Percentiles rank a stretch among this genome's conserved stretches.
Conservation (phyloP, 1,284 basidiomycete species). For the Apiotrichum montevideense region DNA sequence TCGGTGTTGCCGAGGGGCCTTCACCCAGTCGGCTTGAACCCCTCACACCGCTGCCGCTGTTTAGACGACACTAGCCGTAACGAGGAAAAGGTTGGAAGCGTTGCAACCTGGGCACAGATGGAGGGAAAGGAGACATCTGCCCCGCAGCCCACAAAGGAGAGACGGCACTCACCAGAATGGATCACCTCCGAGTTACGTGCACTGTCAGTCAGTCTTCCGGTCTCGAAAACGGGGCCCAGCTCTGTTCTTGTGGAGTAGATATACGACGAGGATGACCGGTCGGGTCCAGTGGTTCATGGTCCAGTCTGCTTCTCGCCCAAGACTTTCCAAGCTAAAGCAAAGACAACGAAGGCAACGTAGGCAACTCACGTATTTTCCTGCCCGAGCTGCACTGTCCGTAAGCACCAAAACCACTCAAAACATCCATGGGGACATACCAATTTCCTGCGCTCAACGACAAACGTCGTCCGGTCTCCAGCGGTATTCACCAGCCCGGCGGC, state of each 20-base stretch:
- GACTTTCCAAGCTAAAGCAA: too few species aligned
- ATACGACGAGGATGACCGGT: not conserved
- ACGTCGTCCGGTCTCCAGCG: constrained; percentile 67
- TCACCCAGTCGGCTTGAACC: too few species aligned
- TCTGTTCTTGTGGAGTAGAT: too few species aligned
- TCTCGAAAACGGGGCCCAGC: not conserved
- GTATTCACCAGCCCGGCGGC: constrained; percentile 65
- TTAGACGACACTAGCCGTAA: too few species aligned
- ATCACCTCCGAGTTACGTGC: constrained; percentile 95
- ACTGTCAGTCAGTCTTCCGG: constrained; percentile 47
- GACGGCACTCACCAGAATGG: constrained; percentile 61
- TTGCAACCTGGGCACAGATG: not conserved
- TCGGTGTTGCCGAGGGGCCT: not conserved
- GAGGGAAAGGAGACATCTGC: too few species aligned
- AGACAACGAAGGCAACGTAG: not conserved
- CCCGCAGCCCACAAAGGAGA: not conserved
- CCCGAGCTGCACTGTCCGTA: constrained; percentile 48
- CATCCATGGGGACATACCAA: constrained; percentile 40
- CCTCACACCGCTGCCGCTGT: too few species aligned
- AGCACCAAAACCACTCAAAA: not conserved
- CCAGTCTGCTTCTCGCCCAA: not conserved
- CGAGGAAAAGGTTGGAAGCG: not conserved
- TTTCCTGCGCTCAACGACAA: constrained; percentile 73
- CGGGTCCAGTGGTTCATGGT: not conserved
- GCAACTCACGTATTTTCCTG: constrained; percentile 69